phyloP scores from a whole-genome alignment of 352 stramenopile species.

The Thalassiosira mediterranea region DNA sequence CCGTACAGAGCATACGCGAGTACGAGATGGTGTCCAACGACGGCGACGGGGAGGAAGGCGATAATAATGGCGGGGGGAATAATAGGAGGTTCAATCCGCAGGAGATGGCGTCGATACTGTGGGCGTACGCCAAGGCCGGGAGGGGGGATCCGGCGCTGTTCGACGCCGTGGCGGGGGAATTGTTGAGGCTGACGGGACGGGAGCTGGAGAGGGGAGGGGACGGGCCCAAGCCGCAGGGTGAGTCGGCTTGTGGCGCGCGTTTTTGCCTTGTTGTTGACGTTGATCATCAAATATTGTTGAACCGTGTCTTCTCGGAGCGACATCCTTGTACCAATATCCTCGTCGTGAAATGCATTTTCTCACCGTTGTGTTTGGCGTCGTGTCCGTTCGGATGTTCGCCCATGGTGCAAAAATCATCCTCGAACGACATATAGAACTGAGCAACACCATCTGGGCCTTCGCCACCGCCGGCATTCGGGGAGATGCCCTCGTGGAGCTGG shows the following conservation, averaged over 20 bases:
- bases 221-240: slow-evolving; percentile 42
- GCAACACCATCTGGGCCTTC: slow-evolving; percentile 80
- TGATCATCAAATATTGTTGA: too few relatives aligned
- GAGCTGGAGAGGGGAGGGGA: slow-evolving; percentile 17
- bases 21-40: slow-evolving; percentile 14
- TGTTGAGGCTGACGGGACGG: slow-evolving; percentile 37
- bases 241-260: neutral
- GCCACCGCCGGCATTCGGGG: slow-evolving; percentile 63
- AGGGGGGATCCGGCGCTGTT: slow-evolving; percentile 59
- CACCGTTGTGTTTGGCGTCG: too few relatives aligned
- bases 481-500: slow-evolving; percentile 47
- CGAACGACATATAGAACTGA: slow-evolving; percentile 44
- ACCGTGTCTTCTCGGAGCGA: too few relatives aligned
- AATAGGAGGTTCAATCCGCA: slow-evolving; percentile 63
- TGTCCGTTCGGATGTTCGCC: too few relatives aligned
- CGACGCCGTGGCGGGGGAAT: slow-evolving; percentile 45
- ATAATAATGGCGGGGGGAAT: neutral
- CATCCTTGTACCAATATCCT: too few relatives aligned
- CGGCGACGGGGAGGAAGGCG: neutral
- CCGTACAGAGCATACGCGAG: slow-evolving; percentile 41
- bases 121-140: slow-evolving; percentile 63
- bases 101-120: slow-evolving; percentile 80
- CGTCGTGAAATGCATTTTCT: too few relatives aligned
- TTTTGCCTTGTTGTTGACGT: neutral
- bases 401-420: too few relatives aligned